A percentile compares a stretch with the other conserved stretches of the same genome.
These are phyloP conservation scores for Adansonia grandidieri DNA, from an alignment of 441 rosid species.

Conservation along the genomic window DNA sequence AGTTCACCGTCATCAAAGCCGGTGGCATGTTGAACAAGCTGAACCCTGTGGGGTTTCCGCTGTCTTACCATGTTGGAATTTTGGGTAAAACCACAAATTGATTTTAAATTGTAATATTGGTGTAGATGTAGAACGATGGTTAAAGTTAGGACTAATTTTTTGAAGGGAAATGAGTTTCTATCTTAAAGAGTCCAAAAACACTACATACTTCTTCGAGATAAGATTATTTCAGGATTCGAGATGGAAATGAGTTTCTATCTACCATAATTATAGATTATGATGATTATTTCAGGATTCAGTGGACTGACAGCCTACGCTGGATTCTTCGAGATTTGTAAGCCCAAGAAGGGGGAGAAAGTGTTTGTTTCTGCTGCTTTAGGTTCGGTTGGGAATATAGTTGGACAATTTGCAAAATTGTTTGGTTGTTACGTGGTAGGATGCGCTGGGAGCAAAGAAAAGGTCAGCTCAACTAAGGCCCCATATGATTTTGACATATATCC, in stretches of 20 bases:
- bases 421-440: slow-evolving; percentile 67
- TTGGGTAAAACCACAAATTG: slow-evolving; percentile 40
- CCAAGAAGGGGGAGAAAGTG: slow-evolving; percentile 57
- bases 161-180: no score
- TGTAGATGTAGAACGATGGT: no score
- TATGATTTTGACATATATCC: no score
- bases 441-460: slow-evolving; percentile 59
- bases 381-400: slow-evolving; percentile 60
- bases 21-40: slow-evolving; percentile 52
- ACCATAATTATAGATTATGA: not conserved
- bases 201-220: no score
- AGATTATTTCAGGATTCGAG: no score
- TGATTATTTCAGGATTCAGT: slow-evolving; percentile 45
- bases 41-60: slow-evolving; percentile 61
- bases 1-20: slow-evolving; percentile 43
- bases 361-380: slow-evolving; percentile 61
- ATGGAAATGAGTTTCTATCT: no score
- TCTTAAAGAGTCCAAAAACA: no score
- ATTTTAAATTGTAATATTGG: not conserved
- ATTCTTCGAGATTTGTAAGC: slow-evolving; percentile 51
- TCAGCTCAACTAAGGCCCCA: not conserved
- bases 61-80: slow-evolving; percentile 55
- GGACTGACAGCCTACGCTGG: slow-evolving; percentile 68
- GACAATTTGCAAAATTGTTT: slow-evolving; percentile 56
- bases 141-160: no score